Evolutionary conservation across 768 basidiomycete genomes (phyloP).

Genomic region (Auriscalpium vulgare): DNA sequence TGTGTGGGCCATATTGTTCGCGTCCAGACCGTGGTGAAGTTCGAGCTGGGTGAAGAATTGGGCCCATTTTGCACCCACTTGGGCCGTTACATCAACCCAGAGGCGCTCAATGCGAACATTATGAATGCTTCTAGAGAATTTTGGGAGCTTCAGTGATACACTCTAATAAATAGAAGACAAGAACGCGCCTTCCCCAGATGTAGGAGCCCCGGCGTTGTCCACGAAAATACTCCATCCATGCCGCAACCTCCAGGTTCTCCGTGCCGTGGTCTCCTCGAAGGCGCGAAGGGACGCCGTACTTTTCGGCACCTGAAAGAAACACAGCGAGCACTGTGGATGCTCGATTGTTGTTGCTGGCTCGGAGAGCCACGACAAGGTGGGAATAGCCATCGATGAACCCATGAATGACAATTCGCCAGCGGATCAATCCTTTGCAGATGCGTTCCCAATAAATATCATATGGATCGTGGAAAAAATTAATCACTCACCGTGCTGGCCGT

Average conservation of each 20-base stretch:
- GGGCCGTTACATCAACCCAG: conserved; percentile 21
- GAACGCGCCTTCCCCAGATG: conserved; percentile 19
- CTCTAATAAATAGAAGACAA: background rate
- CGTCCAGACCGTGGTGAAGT: conserved; percentile 16
- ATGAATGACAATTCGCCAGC: conserved; percentile 24
- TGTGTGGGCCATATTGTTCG: conserved; percentile 15
- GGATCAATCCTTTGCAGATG: conserved; percentile 15
- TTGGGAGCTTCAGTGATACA: background rate
- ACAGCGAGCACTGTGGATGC: conserved; percentile 11
- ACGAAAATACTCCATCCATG: conserved; percentile 16
- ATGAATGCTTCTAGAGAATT: conserved; percentile 16
- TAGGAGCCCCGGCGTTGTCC: conserved; percentile 19
- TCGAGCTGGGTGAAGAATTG: conserved; percentile 18
- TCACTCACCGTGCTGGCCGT: conserved; percentile 21
- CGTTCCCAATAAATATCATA: background rate
- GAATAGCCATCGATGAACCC: conserved; percentile 22
- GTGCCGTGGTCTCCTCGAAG: conserved; percentile 21
- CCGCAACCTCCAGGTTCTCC: conserved; percentile 21
- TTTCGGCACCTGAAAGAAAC: background rate
- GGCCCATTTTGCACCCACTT: conserved; percentile 17
- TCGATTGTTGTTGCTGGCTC: conserved; percentile 22
- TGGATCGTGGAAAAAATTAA: background rate
- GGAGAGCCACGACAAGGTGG: conserved; percentile 17
- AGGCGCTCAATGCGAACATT: conserved; percentile 21
- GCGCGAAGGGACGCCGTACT: conserved; percentile 12